Conservation (phyloP, 2,329 filamentous ascomycete species). For the Pseudomassariella vexata region DNA sequence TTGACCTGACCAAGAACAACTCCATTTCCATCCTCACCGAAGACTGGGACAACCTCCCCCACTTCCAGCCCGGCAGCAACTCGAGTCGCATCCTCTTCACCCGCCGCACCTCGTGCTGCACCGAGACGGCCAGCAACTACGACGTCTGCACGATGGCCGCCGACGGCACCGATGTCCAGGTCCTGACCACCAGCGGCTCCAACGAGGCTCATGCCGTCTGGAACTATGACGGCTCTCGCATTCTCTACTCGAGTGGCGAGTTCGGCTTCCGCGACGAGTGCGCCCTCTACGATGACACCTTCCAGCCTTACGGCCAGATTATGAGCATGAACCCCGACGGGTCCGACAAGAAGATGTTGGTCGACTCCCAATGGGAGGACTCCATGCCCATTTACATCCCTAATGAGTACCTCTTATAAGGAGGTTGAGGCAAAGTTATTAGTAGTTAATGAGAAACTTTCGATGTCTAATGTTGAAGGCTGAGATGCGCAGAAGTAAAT, state of each 20-base stretch:
- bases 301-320: slow-evolving; percentile 39
- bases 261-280: slow-evolving; percentile 37
- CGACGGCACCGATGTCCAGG: slow-evolving; percentile 29
- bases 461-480: too few relatives aligned
- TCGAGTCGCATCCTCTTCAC: slow-evolving; percentile 33
- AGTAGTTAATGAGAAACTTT: too few relatives aligned
- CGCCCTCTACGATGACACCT: slow-evolving; percentile 33
- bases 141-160: slow-evolving; percentile 35
- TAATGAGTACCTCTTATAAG: slow-evolving; percentile 8
- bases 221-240: slow-evolving; percentile 32
- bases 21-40: slow-evolving; percentile 23
- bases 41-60: slow-evolving; percentile 32
- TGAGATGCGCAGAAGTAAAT: too few relatives aligned
- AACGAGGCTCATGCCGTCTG: slow-evolving; percentile 40
- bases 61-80: slow-evolving; percentile 31
- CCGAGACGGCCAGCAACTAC: slow-evolving; percentile 21
- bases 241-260: slow-evolving; percentile 34
- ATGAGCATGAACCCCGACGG: slow-evolving; percentile 37
- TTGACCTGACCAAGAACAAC: slow-evolving; percentile 19
- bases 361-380: slow-evolving; percentile 26
- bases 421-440: too few relatives aligned
- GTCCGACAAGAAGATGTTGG: slow-evolving; percentile 20
- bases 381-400: slow-evolving; percentile 19
- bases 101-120: slow-evolving; percentile 17
- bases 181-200: slow-evolving; percentile 26